Base-by-base conservation (phyloP, 352 stramenopile species). In the Phytopythium helicoides region DNA sequence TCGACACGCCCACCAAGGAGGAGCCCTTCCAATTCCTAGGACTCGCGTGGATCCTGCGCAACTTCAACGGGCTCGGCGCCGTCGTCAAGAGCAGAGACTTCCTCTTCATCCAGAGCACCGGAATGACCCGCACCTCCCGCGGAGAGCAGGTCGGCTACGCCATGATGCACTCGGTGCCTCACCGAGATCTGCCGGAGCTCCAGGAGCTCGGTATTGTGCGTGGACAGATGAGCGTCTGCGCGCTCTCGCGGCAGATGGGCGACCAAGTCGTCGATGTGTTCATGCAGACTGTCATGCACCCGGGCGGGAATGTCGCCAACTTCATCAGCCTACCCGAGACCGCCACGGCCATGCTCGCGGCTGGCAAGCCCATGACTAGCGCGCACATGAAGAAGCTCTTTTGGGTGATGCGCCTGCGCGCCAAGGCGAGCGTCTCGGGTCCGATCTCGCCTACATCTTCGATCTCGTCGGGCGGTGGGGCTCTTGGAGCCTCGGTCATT, bases 301-400 rank as follows among this genome's bases (percentile, higher is more conserved):
- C 71, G 16, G 61, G 63, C 28, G 70, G 69, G 19, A 21, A 47
- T 21, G 40, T 47, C 21, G 40, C 40, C 40, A 47, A 33, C 40
- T 47, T 47, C 40, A 49, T 76, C 36, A 52, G 69, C 31, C 25
- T 67, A 0, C 54, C 64, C 16, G 60, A 83, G 41, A 62, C 64
- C 0, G 58, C 65, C 37, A 46, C 59, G 42, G 60, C 54, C 25
- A 48, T 71, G 23, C 58, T 73, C 36, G 59, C 54, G 12, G 58
- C 68, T 2, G 62, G 66, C 36, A 68, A 79, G 47, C 60, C 66
- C 34, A 79, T 80, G 31, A 47, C 66, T 8, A 61, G 62, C 6
- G 68, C 71, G 7, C 63, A 79, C 34, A 81, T 71, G 41, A 86
- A 82, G 60, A 86, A 86, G 19, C 69, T 86, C 31, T 69, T 79